These are phyloP conservation scores for Sonneratia caseolaris DNA, from an alignment of 345 rosid species.

Conservation along the genomic window DNA sequence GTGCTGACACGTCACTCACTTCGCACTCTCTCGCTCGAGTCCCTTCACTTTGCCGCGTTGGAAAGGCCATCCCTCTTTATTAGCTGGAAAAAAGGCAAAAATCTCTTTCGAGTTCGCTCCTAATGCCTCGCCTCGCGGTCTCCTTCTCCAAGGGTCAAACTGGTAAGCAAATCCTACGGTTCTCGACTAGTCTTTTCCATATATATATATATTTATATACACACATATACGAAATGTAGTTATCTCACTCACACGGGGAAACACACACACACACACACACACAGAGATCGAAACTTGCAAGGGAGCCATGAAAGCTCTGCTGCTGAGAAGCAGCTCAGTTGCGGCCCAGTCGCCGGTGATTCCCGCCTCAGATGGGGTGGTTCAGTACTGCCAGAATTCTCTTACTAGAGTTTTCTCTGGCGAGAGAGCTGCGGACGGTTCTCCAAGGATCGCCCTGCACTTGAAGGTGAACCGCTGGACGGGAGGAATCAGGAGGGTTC, in stretches of 20 bases:
- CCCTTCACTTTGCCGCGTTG: background rate
- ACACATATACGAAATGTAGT: too few species aligned
- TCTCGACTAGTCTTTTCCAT: conserved; percentile 20
- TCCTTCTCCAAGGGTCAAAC: conserved; percentile 17
- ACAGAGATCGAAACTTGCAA: background rate
- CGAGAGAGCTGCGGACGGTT: conserved; percentile 26
- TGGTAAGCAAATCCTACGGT: conserved; percentile 40
- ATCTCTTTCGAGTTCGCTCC: conserved; percentile 9
- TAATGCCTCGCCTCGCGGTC: conserved; percentile 30
- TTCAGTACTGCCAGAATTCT: conserved; percentile 33
- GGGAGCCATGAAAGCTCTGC: conserved; percentile 39
- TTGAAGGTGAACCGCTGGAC: conserved; percentile 20
- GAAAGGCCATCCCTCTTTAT: conserved; percentile 13
- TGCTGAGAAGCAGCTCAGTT: conserved; percentile 51
- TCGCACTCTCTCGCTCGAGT: background rate
- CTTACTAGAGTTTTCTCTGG: conserved; percentile 30
- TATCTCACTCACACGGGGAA: too few species aligned
- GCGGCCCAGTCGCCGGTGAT: conserved; percentile 21
- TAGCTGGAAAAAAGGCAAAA: too few species aligned
- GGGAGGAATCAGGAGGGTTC: conserved; percentile 33
- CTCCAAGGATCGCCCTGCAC: conserved; percentile 25
- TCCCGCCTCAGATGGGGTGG: conserved; percentile 20
- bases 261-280: too few species aligned
- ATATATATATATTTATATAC: background rate
- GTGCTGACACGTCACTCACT: background rate